Base-by-base conservation (phyloP, 192 early-diverging fungal genomes). In the Podila horticola region DNA sequence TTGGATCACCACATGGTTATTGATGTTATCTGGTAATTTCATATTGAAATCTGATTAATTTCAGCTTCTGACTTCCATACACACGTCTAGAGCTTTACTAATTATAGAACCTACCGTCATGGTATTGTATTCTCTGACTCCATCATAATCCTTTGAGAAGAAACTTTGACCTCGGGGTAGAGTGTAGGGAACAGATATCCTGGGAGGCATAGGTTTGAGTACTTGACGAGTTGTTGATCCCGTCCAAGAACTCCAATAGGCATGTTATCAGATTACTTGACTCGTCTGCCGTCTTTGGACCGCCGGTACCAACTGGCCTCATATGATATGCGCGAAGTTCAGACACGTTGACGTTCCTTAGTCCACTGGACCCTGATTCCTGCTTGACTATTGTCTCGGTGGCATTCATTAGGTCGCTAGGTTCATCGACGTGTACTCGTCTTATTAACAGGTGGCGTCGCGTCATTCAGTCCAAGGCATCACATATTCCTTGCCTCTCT, bases 391-490 rank as follows among this genome's bases (percentile, higher is more conserved):
- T 2, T 20, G 4, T 67, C 30, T 67, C 66, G 26, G 66, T 67
- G 31, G 66, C 66, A 24, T 69, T 60, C 58, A 58, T 60, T 17
- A 60, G 17, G 34, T 69, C 67, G 67, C 67, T 69, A 49, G 66
- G 58, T 36, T 69, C 67, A 48, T 69, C 58, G 58, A 69, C 29
- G 30, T 69, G 3, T 41, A 48, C 30, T 1, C 20, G 26, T 29
- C 38, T 69, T 69, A 69, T 69, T 58, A 69, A 26, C 41, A 58
- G 67, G 26, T 60, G 67, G 26, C 61, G 24, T 60, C 49, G 38
- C 58, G 61, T 69, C 58, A 69, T 45, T 58, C 67, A 69, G 41
- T 60, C 24, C 67, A 58, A 69, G 67, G 67, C 67, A 69, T 7
- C 11, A 12, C 36, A 31, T 38, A 69, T 69, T 33, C 33, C 28